Conservation (phyloP, 2,329 filamentous ascomycete genomes). For the Beauveria scarabaeidicola region DNA sequence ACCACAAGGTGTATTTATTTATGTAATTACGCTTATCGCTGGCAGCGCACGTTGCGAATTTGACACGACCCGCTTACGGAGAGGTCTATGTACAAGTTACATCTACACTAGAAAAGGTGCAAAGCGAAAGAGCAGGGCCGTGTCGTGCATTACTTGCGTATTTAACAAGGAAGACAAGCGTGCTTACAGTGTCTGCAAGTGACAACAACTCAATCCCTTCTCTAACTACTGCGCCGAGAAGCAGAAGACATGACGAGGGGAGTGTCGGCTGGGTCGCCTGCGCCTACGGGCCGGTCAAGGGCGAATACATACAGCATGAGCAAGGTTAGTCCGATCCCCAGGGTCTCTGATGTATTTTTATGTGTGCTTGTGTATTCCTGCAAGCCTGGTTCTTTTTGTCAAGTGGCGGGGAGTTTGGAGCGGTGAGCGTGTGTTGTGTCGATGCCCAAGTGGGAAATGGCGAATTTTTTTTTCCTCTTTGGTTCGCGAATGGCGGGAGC, state of each 20-base stretch:
- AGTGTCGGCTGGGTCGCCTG: conserved; percentile 27
- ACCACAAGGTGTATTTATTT: too few species aligned
- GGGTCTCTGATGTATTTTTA: conserved; percentile 1
- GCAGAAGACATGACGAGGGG: conserved; percentile 21
- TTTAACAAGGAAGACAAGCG: not conserved
- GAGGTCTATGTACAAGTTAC: not conserved
- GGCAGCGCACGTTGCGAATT: not conserved
- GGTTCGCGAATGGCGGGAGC: not conserved
- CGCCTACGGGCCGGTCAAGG: conserved; percentile 22
- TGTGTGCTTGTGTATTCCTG: not conserved
- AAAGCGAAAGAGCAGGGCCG: not conserved
- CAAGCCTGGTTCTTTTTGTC: not conserved
- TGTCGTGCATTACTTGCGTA: not conserved
- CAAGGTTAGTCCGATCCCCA: conserved; percentile 22
- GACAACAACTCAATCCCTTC: not conserved
- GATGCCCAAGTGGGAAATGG: conserved; percentile 6
- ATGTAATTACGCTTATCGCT: not conserved
- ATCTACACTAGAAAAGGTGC: not conserved
- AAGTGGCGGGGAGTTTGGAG: not conserved
- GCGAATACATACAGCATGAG: conserved; percentile 35
- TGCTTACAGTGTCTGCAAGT: not conserved
- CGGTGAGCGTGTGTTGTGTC: not conserved
- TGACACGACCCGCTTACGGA: conserved; percentile 2
- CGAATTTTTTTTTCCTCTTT: not conserved
- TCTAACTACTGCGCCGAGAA: not conserved